Conservation (phyloP, 179 eudicot genomes). For the Patellifolia procumbens region DNA sequence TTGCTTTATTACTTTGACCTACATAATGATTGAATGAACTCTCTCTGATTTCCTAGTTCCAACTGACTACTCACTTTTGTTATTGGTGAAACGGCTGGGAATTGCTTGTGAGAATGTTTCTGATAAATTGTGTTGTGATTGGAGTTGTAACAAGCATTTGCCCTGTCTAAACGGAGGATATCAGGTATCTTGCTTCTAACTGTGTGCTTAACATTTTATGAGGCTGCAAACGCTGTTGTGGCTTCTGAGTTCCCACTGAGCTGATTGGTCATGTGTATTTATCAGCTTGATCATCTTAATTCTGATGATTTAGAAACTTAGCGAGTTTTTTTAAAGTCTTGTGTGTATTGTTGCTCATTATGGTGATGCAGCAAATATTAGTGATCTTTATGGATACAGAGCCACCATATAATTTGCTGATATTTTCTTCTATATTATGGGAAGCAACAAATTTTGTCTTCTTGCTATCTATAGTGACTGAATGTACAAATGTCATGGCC, state of each 20-base stretch:
- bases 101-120: slow-evolving; percentile 3
- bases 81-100: slow-evolving; percentile 1
- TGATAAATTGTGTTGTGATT: slow-evolving; percentile 17
- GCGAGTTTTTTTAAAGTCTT: not conserved
- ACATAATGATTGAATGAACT: not conserved
- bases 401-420: not conserved
- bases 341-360: not conserved
- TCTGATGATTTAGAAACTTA: not conserved
- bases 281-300: not conserved
- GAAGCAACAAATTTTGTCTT: not conserved
- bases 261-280: not conserved
- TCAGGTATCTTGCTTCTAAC: slow-evolving; percentile 11
- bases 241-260: not conserved
- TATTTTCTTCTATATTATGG: not conserved
- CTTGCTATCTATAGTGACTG: slow-evolving; percentile 8
- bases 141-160: slow-evolving; percentile 13
- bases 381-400: not conserved
- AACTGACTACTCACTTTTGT: not conserved
- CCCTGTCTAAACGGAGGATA: slow-evolving; percentile 13
- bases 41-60: not conserved
- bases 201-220: slow-evolving; percentile 8
- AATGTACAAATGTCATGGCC: not conserved
- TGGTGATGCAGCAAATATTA: not conserved
- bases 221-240: slow-evolving; percentile 11
- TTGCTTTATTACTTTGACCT: not conserved